Conservation (phyloP, 495 filamentous ascomycete genomes). For the Elaphomyces granulatus region DNA sequence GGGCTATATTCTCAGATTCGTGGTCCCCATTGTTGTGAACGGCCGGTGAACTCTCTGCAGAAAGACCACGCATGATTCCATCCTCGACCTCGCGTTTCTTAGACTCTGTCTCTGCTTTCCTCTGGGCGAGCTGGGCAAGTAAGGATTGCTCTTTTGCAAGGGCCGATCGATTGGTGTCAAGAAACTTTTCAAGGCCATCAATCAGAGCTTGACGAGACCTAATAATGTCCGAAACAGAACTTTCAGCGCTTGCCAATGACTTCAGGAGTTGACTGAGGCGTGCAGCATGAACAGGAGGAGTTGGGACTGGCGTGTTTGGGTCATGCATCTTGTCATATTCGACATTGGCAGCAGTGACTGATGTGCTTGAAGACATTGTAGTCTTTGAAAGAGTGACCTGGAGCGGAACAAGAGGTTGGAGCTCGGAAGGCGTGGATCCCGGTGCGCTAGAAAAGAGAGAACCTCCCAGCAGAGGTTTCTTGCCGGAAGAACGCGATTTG, state of each 20-base stretch:
- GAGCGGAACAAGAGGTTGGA: slow-evolving; percentile 55
- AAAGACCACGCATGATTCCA: slow-evolving; percentile 68
- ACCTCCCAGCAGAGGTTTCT: slow-evolving; percentile 53
- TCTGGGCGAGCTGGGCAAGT: slow-evolving; percentile 40
- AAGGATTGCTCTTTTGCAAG: slow-evolving; percentile 53
- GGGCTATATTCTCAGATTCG: slow-evolving; percentile 36
- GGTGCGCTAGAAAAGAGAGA: slow-evolving; percentile 48
- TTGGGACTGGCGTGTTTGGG: slow-evolving; percentile 45
- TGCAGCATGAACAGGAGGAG: slow-evolving; percentile 81
- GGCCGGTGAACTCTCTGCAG: slow-evolving; percentile 28
- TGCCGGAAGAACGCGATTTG: slow-evolving; percentile 48
- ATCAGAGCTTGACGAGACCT: slow-evolving; percentile 70
- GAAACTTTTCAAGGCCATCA: slow-evolving; percentile 63
- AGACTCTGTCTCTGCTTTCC: slow-evolving; percentile 50
- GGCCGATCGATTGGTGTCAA: slow-evolving; percentile 57
- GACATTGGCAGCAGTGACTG: slow-evolving; percentile 49
- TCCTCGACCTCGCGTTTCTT: slow-evolving; percentile 81
- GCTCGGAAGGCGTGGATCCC: slow-evolving; percentile 54
- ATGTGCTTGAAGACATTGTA: slow-evolving; percentile 42
- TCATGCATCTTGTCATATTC: slow-evolving; percentile 76
- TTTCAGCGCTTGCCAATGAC: slow-evolving; percentile 78
- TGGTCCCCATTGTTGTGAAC: slow-evolving; percentile 25
- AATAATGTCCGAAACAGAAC: slow-evolving; percentile 77
- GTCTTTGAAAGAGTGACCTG: slow-evolving; percentile 62
- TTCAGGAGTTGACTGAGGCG: slow-evolving; percentile 77